Percentiles rank a stretch among this genome's conserved stretches.
Evolutionary conservation across 2,329 filamentous ascomycete genomes (phyloP).

Genomic region (Monosporascus sp.): DNA sequence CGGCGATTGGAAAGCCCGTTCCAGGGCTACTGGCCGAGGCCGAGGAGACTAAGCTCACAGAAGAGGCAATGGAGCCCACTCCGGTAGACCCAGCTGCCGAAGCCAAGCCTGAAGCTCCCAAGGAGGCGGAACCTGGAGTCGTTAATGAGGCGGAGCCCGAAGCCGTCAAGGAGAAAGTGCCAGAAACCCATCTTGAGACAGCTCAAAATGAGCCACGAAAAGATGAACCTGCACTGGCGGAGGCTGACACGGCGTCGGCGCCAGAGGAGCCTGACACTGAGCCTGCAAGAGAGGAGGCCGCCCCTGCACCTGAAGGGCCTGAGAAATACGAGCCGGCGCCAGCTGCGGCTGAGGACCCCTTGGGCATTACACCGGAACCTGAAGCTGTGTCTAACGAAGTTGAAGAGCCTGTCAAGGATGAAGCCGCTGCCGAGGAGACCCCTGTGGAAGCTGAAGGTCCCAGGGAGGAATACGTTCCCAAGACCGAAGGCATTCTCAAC

Average conservation of each 20-base stretch:
- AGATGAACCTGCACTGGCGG: not conserved
- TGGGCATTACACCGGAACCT: not conserved
- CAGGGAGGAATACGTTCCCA: not conserved
- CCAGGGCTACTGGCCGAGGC: constrained; percentile 1
- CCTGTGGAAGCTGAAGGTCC: not conserved
- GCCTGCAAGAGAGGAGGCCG: constrained; percentile 1
- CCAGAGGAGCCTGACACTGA: not conserved
- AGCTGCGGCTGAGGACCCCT: not conserved
- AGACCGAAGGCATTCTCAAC: not conserved
- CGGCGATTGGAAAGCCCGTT: not conserved
- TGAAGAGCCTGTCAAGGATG: not conserved
- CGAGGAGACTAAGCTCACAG: not conserved
- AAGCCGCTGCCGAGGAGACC: not conserved
- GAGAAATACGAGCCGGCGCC: no score
- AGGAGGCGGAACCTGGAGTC: not conserved
- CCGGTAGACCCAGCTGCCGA: not conserved
- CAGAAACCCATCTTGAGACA: not conserved
- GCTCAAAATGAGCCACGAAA: not conserved
- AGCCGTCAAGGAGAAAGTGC: constrained; percentile 1
- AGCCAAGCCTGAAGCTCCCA: not conserved
- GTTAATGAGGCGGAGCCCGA: not conserved
- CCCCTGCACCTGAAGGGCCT: not conserved
- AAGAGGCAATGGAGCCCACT: not conserved
- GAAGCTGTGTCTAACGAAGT: not conserved
- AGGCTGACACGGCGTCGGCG: not conserved